phyloP scores from a whole-genome alignment of 2,329 filamentous ascomycete species.

The Cephalotrichum gorgonifer region DNA sequence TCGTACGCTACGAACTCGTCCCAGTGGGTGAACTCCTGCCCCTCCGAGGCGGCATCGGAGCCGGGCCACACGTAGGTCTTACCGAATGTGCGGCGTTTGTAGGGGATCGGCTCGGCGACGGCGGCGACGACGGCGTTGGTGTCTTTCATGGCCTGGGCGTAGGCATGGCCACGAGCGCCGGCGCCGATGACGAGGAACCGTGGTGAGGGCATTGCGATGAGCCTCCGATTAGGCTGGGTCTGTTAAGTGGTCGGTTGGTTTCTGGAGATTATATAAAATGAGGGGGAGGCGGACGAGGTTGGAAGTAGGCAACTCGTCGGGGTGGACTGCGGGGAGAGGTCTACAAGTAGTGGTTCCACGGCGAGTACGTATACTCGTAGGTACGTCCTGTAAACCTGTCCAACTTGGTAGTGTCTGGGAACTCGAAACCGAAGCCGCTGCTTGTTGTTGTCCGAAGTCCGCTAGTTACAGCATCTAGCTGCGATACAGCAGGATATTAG shows the following conservation, averaged over 20 bases:
- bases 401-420: neutral
- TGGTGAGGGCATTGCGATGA: conserved; percentile 39
- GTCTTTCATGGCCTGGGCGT: conserved; percentile 56
- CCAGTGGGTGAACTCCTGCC: conserved; percentile 67
- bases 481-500: neutral
- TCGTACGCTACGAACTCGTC: conserved; percentile 68
- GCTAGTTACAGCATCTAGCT: neutral
- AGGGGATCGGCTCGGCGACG: conserved; percentile 71
- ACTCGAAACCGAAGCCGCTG: neutral
- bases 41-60: conserved; percentile 32
- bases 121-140: conserved; percentile 62
- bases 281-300: no score
- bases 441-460: neutral
- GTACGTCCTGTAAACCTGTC: no score
- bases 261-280: no score
- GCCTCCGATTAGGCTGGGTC: neutral
- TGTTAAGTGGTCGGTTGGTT: neutral
- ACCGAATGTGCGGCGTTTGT: conserved; percentile 65
- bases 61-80: conserved; percentile 62
- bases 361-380: no score
- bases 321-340: no score
- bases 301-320: no score
- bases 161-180: conserved; percentile 66
- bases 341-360: neutral
- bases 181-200: conserved; percentile 74